phyloP scores from a whole-genome alignment of 768 basidiomycete genomes.

The Imleria badia region DNA sequence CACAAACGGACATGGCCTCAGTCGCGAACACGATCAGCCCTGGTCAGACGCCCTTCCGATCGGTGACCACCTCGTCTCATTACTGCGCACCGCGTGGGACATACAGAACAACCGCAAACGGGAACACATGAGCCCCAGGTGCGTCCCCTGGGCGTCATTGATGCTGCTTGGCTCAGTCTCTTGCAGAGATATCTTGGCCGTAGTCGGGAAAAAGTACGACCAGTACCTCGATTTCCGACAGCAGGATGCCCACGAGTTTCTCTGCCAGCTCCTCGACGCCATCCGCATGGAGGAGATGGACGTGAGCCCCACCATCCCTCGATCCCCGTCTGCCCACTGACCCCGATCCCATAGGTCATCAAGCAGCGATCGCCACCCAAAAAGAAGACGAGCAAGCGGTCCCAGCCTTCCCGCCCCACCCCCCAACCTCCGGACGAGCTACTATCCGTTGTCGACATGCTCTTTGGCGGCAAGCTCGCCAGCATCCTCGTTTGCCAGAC shows the following conservation, averaged over 20 bases:
- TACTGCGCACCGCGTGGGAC: constrained; percentile 65
- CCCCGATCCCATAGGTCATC: constrained; percentile 56
- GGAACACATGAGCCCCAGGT: constrained; percentile 68
- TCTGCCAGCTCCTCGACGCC: constrained; percentile 85
- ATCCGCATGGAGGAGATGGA: constrained; percentile 96
- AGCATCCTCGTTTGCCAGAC: constrained; percentile 92
- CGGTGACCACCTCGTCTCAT: constrained; percentile 62
- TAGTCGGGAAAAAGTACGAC: constrained; percentile 82
- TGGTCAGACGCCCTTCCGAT: constrained; percentile 66
- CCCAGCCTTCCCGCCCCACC: not conserved
- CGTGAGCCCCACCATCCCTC: constrained; percentile 41
- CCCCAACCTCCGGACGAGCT: constrained; percentile 41
- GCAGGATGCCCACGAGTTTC: constrained; percentile 94
- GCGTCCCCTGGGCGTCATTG: constrained; percentile 27
- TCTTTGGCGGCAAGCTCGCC: constrained; percentile 87
- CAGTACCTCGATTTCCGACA: constrained; percentile 95
- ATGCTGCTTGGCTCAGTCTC: not conserved
- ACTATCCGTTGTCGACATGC: constrained; percentile 79
- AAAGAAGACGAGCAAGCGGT: constrained; percentile 36
- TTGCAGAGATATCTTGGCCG: constrained; percentile 57
- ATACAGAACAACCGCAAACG: constrained; percentile 51
- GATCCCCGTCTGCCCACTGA: not conserved
- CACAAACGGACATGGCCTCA: constrained; percentile 57
- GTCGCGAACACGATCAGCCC: constrained; percentile 49
- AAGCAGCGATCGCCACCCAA: constrained; percentile 58